A percentile compares a stretch with the other conserved stretches of the same genome.
Evolutionary conservation across 2,329 filamentous ascomycete species (phyloP).

Genomic region (Verticillium zaregamsianum): DNA sequence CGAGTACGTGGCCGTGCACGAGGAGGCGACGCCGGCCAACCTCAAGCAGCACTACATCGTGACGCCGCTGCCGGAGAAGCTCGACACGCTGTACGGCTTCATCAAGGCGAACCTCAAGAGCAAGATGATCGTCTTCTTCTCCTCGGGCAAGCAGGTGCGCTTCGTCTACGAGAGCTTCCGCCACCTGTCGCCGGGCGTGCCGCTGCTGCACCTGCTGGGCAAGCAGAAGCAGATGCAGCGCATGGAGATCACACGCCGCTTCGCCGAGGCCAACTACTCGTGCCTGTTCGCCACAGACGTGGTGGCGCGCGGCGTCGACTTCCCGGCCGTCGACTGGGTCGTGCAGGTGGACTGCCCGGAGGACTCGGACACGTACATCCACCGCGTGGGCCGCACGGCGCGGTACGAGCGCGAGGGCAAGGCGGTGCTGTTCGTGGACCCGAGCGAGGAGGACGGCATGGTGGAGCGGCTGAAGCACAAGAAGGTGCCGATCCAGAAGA

Average conservation of each 20-base stretch:
- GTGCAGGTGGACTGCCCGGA: constrained; percentile 98
- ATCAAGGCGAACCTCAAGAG: constrained; percentile 85
- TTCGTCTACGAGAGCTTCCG: constrained; percentile 94
- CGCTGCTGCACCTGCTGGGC: constrained; percentile 87
- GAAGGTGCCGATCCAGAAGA: constrained; percentile 82
- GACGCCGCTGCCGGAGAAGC: constrained; percentile 79
- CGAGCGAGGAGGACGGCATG: constrained; percentile 92
- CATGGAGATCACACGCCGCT: constrained; percentile 81
- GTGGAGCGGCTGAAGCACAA: constrained; percentile 78
- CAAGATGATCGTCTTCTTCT: constrained; percentile 94
- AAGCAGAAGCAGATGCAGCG: constrained; percentile 89
- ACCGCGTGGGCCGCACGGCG: constrained; percentile 92
- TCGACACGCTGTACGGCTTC: constrained; percentile 91
- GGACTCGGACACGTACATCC: constrained; percentile 96
- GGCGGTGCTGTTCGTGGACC: constrained; percentile 87
- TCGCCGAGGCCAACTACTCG: constrained; percentile 73
- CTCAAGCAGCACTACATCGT: constrained; percentile 90
- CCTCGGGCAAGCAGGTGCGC: constrained; percentile 91
- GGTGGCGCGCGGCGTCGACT: constrained; percentile 89
- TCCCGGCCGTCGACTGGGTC: constrained; percentile 96
- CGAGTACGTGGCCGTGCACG: constrained; percentile 93
- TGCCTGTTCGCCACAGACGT: constrained; percentile 96
- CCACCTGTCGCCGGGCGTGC: constrained; percentile 89
- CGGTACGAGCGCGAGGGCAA: constrained; percentile 83
- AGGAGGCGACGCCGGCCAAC: constrained; percentile 77